Conservation (phyloP, 257 asterid species). For the Plantago elongata region DNA sequence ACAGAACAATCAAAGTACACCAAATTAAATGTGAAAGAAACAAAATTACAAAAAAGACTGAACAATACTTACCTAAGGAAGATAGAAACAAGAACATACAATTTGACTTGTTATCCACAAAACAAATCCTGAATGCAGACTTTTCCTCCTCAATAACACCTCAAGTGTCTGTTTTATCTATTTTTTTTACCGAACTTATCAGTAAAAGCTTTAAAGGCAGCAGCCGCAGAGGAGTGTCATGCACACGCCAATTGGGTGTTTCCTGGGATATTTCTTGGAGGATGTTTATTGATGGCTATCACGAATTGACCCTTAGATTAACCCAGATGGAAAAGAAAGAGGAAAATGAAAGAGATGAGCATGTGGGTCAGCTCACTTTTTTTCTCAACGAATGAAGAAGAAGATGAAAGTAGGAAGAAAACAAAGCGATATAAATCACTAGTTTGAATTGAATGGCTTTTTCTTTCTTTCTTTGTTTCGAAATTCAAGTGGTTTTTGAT, state of each 20-base stretch:
- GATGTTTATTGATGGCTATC: no score
- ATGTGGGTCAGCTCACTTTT: conserved; percentile 29
- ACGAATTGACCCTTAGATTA: conserved; percentile 22
- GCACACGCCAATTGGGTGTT: neutral
- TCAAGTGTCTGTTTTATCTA: neutral
- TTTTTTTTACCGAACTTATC: no score
- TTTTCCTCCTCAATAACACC: neutral
- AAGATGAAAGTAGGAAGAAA: conserved; percentile 6
- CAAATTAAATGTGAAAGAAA: conserved; percentile 11
- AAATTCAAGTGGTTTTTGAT: no score
- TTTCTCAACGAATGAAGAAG: conserved; percentile 24
- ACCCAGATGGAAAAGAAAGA: conserved; percentile 17
- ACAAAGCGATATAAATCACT: neutral
- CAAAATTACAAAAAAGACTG: conserved; percentile 3
- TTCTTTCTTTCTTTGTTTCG: neutral
- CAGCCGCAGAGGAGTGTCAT: no score
- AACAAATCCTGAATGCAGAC: neutral
- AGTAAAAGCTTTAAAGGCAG: no score
- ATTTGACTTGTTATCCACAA: neutral
- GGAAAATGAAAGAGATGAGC: conserved; percentile 11
- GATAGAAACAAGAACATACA: conserved; percentile 11
- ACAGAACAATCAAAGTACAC: neutral
- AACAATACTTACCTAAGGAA: conserved; percentile 14
- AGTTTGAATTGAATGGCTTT: neutral
- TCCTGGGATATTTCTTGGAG: no score